Percentiles rank a stretch among this genome's conserved stretches.
phyloP scores from a whole-genome alignment of 2,329 filamentous ascomycete genomes.

The Cordyceps fumosorosea region DNA sequence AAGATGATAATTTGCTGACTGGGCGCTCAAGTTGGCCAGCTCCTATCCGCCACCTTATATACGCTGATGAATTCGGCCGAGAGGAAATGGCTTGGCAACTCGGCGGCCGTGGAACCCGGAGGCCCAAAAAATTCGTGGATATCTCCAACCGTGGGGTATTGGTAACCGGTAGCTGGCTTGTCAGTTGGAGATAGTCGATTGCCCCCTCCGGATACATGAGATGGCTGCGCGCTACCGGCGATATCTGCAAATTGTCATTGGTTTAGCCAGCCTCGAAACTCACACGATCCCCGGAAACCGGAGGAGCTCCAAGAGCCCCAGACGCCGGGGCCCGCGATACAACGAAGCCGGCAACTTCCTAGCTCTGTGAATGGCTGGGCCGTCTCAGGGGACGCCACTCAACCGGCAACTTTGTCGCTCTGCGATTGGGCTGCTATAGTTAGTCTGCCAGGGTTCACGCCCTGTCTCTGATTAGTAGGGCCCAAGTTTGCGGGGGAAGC shows the following conservation, averaged over 20 bases:
- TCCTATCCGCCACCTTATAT: neutral
- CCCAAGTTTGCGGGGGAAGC: slow-evolving; percentile 4
- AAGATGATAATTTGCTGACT: neutral
- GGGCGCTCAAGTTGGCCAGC: neutral
- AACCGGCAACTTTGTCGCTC: neutral
- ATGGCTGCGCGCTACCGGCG: neutral
- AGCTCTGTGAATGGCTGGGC: neutral
- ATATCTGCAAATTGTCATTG: neutral
- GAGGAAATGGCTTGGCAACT: neutral
- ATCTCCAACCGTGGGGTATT: neutral
- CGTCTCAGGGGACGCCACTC: neutral
- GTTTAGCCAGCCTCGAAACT: neutral
- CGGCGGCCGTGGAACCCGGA: neutral
- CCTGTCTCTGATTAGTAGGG: neutral
- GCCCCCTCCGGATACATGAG: neutral
- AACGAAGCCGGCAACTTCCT: neutral
- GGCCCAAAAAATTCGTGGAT: neutral
- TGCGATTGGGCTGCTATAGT: neutral
- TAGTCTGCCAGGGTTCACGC: neutral
- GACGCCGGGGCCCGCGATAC: neutral
- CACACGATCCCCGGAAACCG: neutral
- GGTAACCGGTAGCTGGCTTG: neutral
- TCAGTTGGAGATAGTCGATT: neutral
- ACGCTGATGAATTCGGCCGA: neutral
- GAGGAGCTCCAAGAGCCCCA: neutral